Conservation (phyloP, 345 rosid species). For the Bretschneidera sinensis region DNA sequence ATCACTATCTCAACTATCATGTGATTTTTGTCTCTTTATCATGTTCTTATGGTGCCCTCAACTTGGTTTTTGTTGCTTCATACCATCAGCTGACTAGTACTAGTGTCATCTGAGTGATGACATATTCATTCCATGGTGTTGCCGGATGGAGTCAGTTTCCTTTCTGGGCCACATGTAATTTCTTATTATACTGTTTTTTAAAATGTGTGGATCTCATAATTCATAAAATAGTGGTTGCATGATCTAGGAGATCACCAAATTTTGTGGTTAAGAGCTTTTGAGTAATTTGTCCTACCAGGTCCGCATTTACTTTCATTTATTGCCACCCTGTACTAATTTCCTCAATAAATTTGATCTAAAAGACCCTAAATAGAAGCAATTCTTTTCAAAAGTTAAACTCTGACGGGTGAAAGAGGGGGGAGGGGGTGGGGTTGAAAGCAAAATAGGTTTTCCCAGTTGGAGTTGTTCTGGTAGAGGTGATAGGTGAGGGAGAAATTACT, state of each 20-base stretch:
- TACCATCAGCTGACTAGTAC: neutral
- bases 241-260: slow-evolving; percentile 15
- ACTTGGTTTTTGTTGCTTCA: slow-evolving; percentile 13
- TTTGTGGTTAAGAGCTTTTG: slow-evolving; percentile 23
- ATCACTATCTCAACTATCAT: neutral
- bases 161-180: slow-evolving; percentile 25
- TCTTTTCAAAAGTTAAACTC: too few relatives aligned
- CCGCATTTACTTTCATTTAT: neutral
- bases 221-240: neutral
- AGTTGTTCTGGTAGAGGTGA: too few relatives aligned
- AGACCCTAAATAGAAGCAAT: neutral
- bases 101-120: slow-evolving; percentile 8
- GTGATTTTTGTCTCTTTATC: slow-evolving; percentile 5
- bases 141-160: slow-evolving; percentile 20
- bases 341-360: neutral
- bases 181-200: slow-evolving; percentile 3
- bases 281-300: slow-evolving; percentile 8
- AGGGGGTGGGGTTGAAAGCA: too few relatives aligned
- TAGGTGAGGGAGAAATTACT: too few relatives aligned
- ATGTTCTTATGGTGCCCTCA: slow-evolving; percentile 11
- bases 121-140: slow-evolving; percentile 11
- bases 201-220: slow-evolving; percentile 24
- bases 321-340: slow-evolving; percentile 8
- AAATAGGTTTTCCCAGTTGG: too few relatives aligned
- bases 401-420: too few relatives aligned